phyloP scores from a whole-genome alignment of 768 basidiomycete genomes.

The Trametes meyenii region DNA sequence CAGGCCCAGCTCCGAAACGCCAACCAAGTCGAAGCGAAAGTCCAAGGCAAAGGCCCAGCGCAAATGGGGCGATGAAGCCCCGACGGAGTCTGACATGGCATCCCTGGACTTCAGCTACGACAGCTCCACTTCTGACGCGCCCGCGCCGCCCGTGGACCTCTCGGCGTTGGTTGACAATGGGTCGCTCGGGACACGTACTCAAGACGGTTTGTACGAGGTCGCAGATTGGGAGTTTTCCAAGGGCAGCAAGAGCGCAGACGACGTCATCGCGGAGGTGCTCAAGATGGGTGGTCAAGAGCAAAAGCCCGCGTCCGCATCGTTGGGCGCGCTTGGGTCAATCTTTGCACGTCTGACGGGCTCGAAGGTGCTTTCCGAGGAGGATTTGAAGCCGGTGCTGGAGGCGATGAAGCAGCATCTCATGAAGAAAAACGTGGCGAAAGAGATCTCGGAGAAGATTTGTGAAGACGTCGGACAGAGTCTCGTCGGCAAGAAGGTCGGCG shows the following conservation, averaged over 20 bases:
- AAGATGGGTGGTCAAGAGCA: constrained; percentile 38
- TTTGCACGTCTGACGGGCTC: constrained; percentile 87
- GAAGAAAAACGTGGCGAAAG: constrained; percentile 98
- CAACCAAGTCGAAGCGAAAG: constrained; percentile 45
- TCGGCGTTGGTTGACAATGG: constrained; percentile 65
- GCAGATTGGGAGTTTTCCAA: constrained; percentile 80
- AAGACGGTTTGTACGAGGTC: constrained; percentile 74
- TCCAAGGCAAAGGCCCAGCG: constrained; percentile 71
- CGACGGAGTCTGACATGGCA: constrained; percentile 88
- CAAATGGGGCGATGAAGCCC: constrained; percentile 88
- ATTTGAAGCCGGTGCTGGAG: constrained; percentile 84
- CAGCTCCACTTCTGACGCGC: constrained; percentile 43
- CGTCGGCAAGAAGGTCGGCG: constrained; percentile 87
- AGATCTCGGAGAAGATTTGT: constrained; percentile 93
- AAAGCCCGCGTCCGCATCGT: constrained; percentile 39
- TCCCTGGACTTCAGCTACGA: constrained; percentile 85
- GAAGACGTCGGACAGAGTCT: constrained; percentile 91
- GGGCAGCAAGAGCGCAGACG: constrained; percentile 43
- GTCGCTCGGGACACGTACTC: constrained; percentile 76
- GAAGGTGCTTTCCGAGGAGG: constrained; percentile 78
- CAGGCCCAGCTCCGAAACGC: constrained; percentile 59
- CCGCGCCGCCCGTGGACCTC: constrained; percentile 45
- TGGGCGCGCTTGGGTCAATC: constrained; percentile 73
- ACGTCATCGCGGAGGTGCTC: constrained; percentile 64
- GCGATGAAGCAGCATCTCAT: constrained; percentile 98